These are phyloP conservation scores for Sclerotinia nivalis DNA, from an alignment of 2,329 filamentous ascomycete genomes.

Conservation along the genomic window DNA sequence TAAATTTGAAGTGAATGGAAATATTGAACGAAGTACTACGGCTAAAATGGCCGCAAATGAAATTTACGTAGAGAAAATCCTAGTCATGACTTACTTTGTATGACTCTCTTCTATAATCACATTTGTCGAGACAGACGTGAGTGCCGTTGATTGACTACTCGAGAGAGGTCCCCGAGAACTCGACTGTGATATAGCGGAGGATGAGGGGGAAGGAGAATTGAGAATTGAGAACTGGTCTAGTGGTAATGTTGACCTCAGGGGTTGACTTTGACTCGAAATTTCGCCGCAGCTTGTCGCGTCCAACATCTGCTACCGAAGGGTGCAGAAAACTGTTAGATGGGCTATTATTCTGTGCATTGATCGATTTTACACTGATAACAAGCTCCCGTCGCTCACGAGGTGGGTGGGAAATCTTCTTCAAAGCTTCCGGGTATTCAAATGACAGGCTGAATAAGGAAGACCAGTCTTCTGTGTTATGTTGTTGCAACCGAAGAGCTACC, in stretches of 20 bases:
- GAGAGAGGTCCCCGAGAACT: background rate
- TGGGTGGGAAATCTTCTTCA: background rate
- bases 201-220: background rate
- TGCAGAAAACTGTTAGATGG: background rate
- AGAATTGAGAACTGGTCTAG: background rate
- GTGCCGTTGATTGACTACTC: background rate
- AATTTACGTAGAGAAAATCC: background rate
- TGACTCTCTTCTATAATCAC: background rate
- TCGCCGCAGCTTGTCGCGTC: slow-evolving; percentile 1
- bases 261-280: slow-evolving; percentile 12
- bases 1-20: too few species aligned
- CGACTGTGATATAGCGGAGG: background rate
- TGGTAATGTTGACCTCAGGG: background rate
- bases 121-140: background rate
- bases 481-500: slow-evolving; percentile 31
- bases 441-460: background rate
- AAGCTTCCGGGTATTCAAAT: background rate
- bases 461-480: slow-evolving; percentile 28
- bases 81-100: background rate
- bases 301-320: background rate
- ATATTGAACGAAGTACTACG: too few species aligned
- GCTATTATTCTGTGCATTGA: background rate
- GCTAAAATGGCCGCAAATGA: too few species aligned
- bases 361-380: background rate
- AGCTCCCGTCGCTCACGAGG: background rate